Base-by-base conservation (phyloP, 2,329 filamentous ascomycete species). In the Fragosphaeria purpurea region DNA sequence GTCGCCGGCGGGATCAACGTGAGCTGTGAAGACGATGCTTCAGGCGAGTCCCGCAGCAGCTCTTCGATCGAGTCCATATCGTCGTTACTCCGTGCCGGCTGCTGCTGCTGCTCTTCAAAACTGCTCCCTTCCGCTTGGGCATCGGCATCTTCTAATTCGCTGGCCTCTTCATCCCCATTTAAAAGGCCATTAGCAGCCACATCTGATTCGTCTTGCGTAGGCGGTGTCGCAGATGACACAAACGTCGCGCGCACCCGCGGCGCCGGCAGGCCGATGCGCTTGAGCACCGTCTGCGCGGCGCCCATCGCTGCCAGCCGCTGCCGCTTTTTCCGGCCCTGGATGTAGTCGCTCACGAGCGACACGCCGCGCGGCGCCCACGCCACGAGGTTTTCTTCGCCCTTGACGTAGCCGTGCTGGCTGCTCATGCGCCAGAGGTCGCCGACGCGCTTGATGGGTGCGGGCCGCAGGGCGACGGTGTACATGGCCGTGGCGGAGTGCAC, bases 381-480 rank as follows among this genome's bases (percentile, higher is more conserved):
- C 3, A 75, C 82, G 40, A 98, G 73, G 46, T 83, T 77, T 65
- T 98, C 93, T 67, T 98, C 90, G 50, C 93, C 93, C 65, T 95
- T 96, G 60, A 98, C 87, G 62, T 96, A 97, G 64, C 95, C 88
- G 60, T 95, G 86, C 53, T 88, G 84, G 12, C 90, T 97, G 65
- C 89, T 94, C 82, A 97, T 88, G 50, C 93, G 82, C 93, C 93
- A 98, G 10, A 98, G 74, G 63, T 98, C 93, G 4, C 88, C 88
- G 0, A 89, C 88, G 44, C 88, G 80, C 67, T 96, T 96, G 47
- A 95, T 89, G 3, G 89, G 89, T 7, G 88, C 83, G 0, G 93
- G 93, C 34, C 88, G 84, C 66, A 97, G 83, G 6, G 83, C 83
- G 46, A 97, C 72, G 1, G 87, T 89, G 67, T 95, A 98, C 52